phyloP scores from a whole-genome alignment of 305 asterid genomes.

The Rubia peregrina region DNA sequence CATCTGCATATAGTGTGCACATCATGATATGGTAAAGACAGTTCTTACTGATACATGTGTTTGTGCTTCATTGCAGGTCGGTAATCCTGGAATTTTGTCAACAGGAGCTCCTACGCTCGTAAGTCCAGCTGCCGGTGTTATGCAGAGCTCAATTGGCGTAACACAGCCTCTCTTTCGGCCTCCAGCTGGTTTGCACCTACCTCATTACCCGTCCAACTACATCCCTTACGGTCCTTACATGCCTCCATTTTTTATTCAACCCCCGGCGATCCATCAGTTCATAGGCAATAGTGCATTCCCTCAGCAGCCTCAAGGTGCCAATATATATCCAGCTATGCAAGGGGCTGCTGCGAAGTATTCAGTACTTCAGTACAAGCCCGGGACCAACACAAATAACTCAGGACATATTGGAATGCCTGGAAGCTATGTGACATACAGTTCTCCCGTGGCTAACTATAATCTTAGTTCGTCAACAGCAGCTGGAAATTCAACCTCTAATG shows the following conservation, averaged over 20 bases:
- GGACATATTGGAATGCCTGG: slow-evolving; percentile 64
- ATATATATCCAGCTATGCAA: slow-evolving; percentile 60
- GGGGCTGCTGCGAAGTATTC: slow-evolving; percentile 71
- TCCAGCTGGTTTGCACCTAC: slow-evolving; percentile 73
- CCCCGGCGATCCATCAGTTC: slow-evolving; percentile 71
- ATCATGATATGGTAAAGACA: neutral
- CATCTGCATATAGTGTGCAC: neutral
- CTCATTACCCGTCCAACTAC: slow-evolving; percentile 80
- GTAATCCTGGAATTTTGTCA: slow-evolving; percentile 56
- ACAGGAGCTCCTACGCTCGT: slow-evolving; percentile 60
- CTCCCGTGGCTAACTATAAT: slow-evolving; percentile 52
- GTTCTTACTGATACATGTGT: slow-evolving; percentile 13
- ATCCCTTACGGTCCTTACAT: slow-evolving; percentile 65
- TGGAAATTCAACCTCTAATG: slow-evolving; percentile 61
- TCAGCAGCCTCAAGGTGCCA: slow-evolving; percentile 80
- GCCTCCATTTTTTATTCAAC: slow-evolving; percentile 69
- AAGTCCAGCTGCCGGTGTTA: slow-evolving; percentile 67
- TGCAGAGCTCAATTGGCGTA: slow-evolving; percentile 62
- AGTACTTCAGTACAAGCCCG: slow-evolving; percentile 73
- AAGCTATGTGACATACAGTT: slow-evolving; percentile 65
- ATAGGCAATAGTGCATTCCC: slow-evolving; percentile 70
- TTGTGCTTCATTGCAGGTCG: slow-evolving; percentile 49
- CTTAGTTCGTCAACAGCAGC: slow-evolving; percentile 53
- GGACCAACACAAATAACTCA: slow-evolving; percentile 57
- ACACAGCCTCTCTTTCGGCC: slow-evolving; percentile 74